Evolutionary conservation across 139 green algal species (phyloP).

Genomic region (Chlorella ohadii): DNA sequence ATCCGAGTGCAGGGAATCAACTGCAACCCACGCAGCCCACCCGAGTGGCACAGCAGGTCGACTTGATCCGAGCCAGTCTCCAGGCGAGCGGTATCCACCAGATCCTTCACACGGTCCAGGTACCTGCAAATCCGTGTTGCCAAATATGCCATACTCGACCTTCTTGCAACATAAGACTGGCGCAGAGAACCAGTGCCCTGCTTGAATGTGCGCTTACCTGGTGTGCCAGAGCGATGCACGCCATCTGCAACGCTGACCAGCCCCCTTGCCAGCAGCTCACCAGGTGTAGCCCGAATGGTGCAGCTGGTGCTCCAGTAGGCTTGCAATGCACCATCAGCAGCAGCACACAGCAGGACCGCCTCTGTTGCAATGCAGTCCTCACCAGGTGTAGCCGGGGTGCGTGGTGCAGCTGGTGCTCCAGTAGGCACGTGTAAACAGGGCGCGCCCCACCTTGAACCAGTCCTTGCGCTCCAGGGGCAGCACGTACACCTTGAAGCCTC

Average conservation of each 20-base stretch:
- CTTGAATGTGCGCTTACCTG: too few species aligned
- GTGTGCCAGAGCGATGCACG: too few species aligned
- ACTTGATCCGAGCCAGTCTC: slow-evolving; percentile 30
- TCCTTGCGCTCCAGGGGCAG: slow-evolving; percentile 56
- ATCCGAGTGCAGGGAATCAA: too few species aligned
- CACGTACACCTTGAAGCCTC: slow-evolving; percentile 55
- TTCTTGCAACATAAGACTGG: too few species aligned
- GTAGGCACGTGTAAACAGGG: slow-evolving; percentile 58
- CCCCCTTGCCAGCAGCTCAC: too few species aligned
- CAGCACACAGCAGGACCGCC: too few species aligned
- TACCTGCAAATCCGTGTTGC: slow-evolving; percentile 47
- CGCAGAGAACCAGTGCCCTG: too few species aligned
- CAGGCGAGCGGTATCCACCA: slow-evolving; percentile 57
- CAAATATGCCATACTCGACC: too few species aligned
- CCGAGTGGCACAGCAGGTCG: slow-evolving; percentile 15
- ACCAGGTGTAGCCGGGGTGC: slow-evolving; percentile 61
- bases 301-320: neutral
- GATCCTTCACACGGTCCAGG: slow-evolving; percentile 58
- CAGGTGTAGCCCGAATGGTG: too few species aligned
- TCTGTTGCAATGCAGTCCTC: too few species aligned
- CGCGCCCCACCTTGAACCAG: slow-evolving; percentile 63
- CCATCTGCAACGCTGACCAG: too few species aligned
- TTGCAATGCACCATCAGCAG: too few species aligned
- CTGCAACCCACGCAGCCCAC: neutral
- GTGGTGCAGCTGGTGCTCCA: slow-evolving; percentile 60